phyloP scores from a whole-genome alignment of 2,329 filamentous ascomycete species.

The Verticillium klebahnii region DNA sequence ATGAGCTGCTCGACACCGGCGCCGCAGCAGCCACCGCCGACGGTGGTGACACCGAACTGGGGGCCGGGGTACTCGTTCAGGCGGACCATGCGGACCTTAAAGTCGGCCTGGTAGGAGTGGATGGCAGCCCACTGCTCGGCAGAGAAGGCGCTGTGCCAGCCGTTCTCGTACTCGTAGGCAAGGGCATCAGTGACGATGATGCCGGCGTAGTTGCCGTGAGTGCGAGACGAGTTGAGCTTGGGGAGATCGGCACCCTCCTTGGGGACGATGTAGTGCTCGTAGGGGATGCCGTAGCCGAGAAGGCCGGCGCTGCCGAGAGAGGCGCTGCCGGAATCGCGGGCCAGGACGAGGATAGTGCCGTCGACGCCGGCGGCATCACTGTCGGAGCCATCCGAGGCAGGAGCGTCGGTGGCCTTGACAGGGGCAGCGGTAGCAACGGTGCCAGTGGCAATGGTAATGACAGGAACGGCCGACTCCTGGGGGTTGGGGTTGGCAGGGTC shows the following conservation, averaged over 20 bases:
- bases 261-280: conserved; percentile 49
- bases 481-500: not conserved
- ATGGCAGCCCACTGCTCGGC: conserved; percentile 50
- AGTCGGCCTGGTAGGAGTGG: conserved; percentile 52
- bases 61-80: conserved; percentile 51
- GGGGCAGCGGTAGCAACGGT: not conserved
- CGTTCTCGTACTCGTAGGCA: conserved; percentile 45
- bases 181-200: conserved; percentile 52
- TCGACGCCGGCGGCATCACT: not conserved
- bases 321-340: conserved; percentile 43
- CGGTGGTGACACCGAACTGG: conserved; percentile 34
- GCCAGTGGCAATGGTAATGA: not conserved
- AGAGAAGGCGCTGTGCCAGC: conserved; percentile 49
- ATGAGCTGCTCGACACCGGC: conserved; percentile 45
- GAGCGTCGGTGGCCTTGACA: not conserved
- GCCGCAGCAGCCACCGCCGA: conserved; percentile 38
- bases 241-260: conserved; percentile 46
- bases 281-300: conserved; percentile 58
- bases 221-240: conserved; percentile 40
- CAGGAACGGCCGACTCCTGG: not conserved
- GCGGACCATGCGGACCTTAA: conserved; percentile 57
- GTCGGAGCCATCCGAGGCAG: not conserved
- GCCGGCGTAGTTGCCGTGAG: conserved; percentile 52
- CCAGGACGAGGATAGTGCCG: conserved; percentile 46
- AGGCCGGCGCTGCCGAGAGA: conserved; percentile 47